Base-by-base conservation (phyloP, 805 yeast genomes). In the Yarrowia sp. region DNA sequence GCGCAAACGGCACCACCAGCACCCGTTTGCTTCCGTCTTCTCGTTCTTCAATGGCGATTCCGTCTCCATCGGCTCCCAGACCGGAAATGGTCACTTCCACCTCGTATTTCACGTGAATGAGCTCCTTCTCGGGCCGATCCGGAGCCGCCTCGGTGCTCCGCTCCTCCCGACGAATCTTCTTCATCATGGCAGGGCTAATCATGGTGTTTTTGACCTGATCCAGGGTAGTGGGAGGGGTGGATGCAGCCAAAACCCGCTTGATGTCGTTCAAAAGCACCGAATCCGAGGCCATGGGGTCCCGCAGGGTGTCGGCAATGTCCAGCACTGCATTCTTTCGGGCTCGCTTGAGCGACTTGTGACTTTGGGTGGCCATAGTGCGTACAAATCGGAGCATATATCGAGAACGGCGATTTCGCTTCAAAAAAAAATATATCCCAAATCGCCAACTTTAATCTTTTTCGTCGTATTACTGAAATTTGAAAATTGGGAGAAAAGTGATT, bases 1-100 rank as follows among this genome's bases (percentile, higher is more conserved):
- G 80, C 4, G 92, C 89, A 80, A 90, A 95, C 22, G 99, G 99
- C 8, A 95, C 85, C 3, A 91, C 80, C 1, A 87, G 92, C 9
- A 93, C 82, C 76, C 90, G 61, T 32, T 49, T 59, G 9, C 32
- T 53, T 38, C 61, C 55, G 8, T 55, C 69, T 2, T 32, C 42
- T 42, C 66, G 69, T 26, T 46, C 48, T 36, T 67, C 50, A 14
- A 58, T 19, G 19, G 69, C 68, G 15, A 69, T 65, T 9, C 98
- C 98, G 71, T 92, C 97, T 68, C 98, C 98, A 71, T 87, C 90
- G 1, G 97, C 89, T 11, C 91, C 82, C 15, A 89, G 78, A 56
- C 81, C 82, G 41, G 84, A 73, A 61, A 95, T 82, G 70, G 83
- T 78, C 19, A 91, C 92, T 69, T 86, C 80, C 0, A 79, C 75